Evolutionary conservation across 306 rosid genomes (phyloP).

Genomic region (Myrica gale): DNA sequence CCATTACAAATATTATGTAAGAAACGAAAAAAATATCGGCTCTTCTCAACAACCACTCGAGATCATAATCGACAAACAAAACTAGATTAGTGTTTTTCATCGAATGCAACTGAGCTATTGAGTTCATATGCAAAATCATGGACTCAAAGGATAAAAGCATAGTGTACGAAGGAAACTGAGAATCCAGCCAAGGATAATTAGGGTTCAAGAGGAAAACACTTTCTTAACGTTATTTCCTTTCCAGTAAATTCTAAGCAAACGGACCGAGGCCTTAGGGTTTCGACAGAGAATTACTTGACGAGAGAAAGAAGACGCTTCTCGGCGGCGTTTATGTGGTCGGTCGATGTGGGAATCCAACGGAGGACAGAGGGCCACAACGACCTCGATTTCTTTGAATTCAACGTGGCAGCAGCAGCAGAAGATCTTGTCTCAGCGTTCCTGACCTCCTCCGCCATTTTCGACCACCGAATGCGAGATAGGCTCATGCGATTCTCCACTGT

Average conservation of each 20-base stretch:
- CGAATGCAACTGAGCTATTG: background rate
- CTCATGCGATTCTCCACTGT: slow-evolving; percentile 32
- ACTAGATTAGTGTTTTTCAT: background rate
- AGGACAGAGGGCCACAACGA: slow-evolving; percentile 77
- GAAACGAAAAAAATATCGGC: background rate
- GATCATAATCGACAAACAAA: background rate
- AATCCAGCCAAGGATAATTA: background rate
- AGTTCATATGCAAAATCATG: background rate
- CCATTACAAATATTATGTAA: background rate
- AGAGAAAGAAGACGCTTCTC: slow-evolving; percentile 94
- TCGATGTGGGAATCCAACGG: slow-evolving; percentile 93
- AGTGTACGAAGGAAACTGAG: too few species aligned
- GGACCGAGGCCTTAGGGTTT: slow-evolving; percentile 24
- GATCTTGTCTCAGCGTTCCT: slow-evolving; percentile 41
- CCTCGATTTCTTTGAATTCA: slow-evolving; percentile 24
- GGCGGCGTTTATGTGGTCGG: slow-evolving; percentile 71
- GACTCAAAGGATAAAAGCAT: background rate
- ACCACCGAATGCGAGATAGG: slow-evolving; percentile 46
- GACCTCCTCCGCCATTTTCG: slow-evolving; percentile 60
- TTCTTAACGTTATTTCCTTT: background rate
- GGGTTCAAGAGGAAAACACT: background rate
- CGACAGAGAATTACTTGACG: slow-evolving; percentile 56
- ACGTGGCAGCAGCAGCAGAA: slow-evolving; percentile 16
- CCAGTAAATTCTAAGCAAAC: background rate
- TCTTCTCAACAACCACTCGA: background rate